Evolutionary conservation across 2,329 filamentous ascomycete genomes (phyloP), one percentile per base, ranked within the genome.

Genomic region (Cyclaneusma minus): DNA sequence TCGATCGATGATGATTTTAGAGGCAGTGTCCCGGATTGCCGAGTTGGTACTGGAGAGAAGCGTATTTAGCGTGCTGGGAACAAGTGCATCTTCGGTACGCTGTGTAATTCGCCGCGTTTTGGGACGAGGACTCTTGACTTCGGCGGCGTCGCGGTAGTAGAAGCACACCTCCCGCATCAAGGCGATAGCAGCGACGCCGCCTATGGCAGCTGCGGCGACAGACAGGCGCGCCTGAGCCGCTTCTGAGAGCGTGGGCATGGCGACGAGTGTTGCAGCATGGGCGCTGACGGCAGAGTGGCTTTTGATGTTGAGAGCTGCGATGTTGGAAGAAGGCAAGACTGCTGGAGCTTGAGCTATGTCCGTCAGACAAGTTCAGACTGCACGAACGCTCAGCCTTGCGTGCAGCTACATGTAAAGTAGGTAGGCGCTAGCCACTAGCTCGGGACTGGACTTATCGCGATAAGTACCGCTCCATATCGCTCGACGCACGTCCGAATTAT

Each of bases 81-180:
- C 66, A 21, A 84, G 57, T 3, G 75, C 66, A 43, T 83, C 76
- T 42, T 84, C 77, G 3, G 75, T 80, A 13, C 77, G 70, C 46
- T 83, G 73, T 9, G 71, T 78, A 36, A 82, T 78, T 45, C 80
- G 79, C 38, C 75, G 68, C 26, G 76, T 68, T 45, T 76, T 74
- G 18, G 70, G 70, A 32, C 71, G 66, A 19, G 57, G 45, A 18
- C 68, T 64, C 32, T 68, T 69, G 42, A 89, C 67, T 48, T 73
- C 64, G 35, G 75, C 75, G 28, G 73, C 60, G 39, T 70, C 59
- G 36, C 71, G 64, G 37, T 75, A 68, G 29, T 63, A 52, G 30
- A 56, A 55, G 22, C 85, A 66, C 29, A 67, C 58, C 19, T 59
- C 48, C 35, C 62, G 60, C 48, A 81, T 67, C 27, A 60, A 56